Base-by-base conservation (phyloP, 2,329 filamentous ascomycete genomes). In the Neonectria magnoliae region DNA sequence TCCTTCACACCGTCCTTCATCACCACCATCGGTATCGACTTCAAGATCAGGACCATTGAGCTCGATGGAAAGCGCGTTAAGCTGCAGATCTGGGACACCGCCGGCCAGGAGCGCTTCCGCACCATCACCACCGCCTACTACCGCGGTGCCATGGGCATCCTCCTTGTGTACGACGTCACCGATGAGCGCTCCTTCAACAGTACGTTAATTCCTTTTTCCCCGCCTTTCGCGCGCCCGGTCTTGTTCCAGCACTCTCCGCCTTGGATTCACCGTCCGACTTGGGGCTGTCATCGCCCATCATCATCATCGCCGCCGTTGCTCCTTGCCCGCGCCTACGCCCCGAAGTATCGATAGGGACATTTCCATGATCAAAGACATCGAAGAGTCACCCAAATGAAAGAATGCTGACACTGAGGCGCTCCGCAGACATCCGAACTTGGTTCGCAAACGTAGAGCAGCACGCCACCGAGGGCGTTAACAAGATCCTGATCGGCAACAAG, bases 41-140 rank as follows among this genome's bases (percentile, higher is more conserved):
- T 99, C 87, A 99, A 99, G 88, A 99, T 99, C 80, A 90, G 96
- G 73, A 99, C 96, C 71, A 99, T 99, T 83, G 96, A 99, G 84
- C 87, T 99, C 73, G 96, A 99, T 83, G 95, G 95, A 79, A 99
- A 99, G 89, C 89, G 95, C 68, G 96, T 99, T 76, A 99, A 99
- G 87, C 85, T 99, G 79, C 96, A 99, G 85, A 99, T 99, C 83
- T 99, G 96, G 96, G 96, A 99, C 79, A 99, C 96, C 27, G 96
- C 96, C 58, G 96, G 96, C 60, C 96, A 99, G 82, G 96, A 99
- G 84, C 92, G 96, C 68, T 99, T 99, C 88, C 90, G 96, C 72
- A 99, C 96, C 70, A 99, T 99, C 83, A 99, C 96, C 57, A 98
- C 96, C 52, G 95, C 96, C 72, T 99, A 99, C 84, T 99, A 99